Percentiles rank a stretch among this genome's conserved stretches.
phyloP scores from a whole-genome alignment of 106 monocot genomes.

The Platanthera zijinensis region DNA sequence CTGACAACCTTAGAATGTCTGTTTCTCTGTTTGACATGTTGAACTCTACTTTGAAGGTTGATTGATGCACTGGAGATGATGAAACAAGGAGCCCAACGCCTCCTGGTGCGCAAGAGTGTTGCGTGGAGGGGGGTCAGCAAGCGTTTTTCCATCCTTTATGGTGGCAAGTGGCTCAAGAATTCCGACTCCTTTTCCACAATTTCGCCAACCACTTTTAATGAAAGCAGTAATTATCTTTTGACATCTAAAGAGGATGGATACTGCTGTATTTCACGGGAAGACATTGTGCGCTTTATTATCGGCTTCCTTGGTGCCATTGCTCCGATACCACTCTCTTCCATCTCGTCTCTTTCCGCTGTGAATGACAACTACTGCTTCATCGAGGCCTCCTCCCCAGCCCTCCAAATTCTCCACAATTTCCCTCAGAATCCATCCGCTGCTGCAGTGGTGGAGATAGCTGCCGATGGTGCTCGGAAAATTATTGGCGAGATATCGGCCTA shows the following conservation, averaged over 20 bases:
- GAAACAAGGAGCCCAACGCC: constrained; percentile 76
- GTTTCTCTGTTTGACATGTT: too few relatives aligned
- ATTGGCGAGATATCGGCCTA: constrained; percentile 88
- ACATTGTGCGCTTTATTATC: constrained; percentile 77
- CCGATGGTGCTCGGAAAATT: constrained; percentile 60
- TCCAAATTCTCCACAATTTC: constrained; percentile 38
- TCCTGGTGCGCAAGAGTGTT: constrained; percentile 77
- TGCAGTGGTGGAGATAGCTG: constrained; percentile 58
- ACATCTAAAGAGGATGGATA: constrained; percentile 28
- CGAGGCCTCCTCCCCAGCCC: constrained; percentile 53
- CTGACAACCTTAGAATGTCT: too few relatives aligned
- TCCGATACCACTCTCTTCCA: constrained; percentile 66
- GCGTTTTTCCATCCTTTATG: constrained; percentile 81
- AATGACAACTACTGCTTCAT: constrained; percentile 28
- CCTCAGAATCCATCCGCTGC: constrained; percentile 56
- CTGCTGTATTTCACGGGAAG: constrained; percentile 88
- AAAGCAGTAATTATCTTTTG: constrained; percentile 12
- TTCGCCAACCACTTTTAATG: constrained; percentile 1
- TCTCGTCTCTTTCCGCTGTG: constrained; percentile 60
- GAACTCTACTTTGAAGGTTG: constrained; percentile 29
- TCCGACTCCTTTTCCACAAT: constrained; percentile 18
- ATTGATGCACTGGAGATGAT: constrained; percentile 97
- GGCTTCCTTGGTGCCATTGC: constrained; percentile 86
- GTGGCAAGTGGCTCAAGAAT: constrained; percentile 88
- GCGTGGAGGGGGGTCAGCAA: constrained; percentile 77